Evolutionary conservation across 495 filamentous ascomycete genomes (phyloP), one percentile per base, ranked within the genome.

Genomic region (Hyaloscypha finlandica): DNA sequence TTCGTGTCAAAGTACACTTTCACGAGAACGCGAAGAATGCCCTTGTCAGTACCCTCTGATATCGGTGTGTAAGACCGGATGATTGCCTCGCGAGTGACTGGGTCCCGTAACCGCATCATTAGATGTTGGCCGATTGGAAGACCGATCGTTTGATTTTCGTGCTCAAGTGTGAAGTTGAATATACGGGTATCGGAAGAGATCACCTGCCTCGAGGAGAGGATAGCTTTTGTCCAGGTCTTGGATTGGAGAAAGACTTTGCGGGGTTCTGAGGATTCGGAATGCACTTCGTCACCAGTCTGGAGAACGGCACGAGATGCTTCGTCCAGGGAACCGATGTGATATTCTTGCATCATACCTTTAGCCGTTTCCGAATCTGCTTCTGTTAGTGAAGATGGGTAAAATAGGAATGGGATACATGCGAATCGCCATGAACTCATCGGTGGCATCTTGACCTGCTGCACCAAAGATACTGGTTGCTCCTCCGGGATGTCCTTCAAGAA

Each of bases 371-470:
- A 91, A 74, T 96, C 92, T 96, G 74, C 60, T 45, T 54, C 39
- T 64, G 51, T 62, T 63, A 58, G 51, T 61, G n/a, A 61, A 25
- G 32, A 6, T 9, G 22, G 4, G 20, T 54, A 6, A 29, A 16
- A 8, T 58, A 5, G n/a, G n/a, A 42, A 45, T 48, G 58, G 20
- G 55, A 45, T 31, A 82, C 91, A 84, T 85, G 93, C 92, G 94
- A 68, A 98, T 98, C 29, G 90, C 92, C 77, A 97, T 85, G 74
- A 98, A 98, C 71, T 98, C 94, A 70, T 97, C 94, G 0, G 90
- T 91, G n/a, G 83, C 87, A 79, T 98, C 93, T 66, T 91, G 80
- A 3, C 91, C 93, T 22, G 93, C 94, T 2, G 89, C 92, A 54
- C 89, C 88, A 64, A 89, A 86, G 74, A 98, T 97, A 75, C 92